A percentile compares a stretch with the other conserved stretches of the same genome.
These are phyloP conservation scores for Lanmaoa pseudosensibilis DNA, from an alignment of 768 basidiomycete species.

Conservation along the genomic window DNA sequence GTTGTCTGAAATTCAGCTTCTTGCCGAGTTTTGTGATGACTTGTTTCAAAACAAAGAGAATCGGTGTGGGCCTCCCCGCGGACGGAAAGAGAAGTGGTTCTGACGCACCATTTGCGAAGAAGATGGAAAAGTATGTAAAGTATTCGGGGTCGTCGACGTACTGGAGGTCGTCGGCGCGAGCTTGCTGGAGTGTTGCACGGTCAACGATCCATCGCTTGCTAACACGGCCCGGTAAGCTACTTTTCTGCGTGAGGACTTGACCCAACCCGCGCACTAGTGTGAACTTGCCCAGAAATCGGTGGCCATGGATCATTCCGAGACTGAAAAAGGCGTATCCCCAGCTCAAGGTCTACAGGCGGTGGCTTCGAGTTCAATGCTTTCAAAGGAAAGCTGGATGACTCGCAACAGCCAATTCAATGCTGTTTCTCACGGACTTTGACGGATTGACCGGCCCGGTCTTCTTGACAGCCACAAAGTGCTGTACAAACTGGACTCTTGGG, in stretches of 20 bases:
- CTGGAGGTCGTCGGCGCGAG: slow-evolving; percentile 74
- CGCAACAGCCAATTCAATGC: background rate
- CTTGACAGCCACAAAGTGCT: background rate
- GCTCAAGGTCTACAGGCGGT: background rate
- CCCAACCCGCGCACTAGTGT: slow-evolving; percentile 61
- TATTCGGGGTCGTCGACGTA: slow-evolving; percentile 79
- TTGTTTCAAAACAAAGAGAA: slow-evolving; percentile 25
- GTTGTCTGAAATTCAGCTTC: slow-evolving; percentile 78
- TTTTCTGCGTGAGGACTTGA: slow-evolving; percentile 5
- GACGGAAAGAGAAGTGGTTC: background rate
- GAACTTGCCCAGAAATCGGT: slow-evolving; percentile 93
- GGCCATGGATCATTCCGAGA: slow-evolving; percentile 51
- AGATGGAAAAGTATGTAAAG: slow-evolving; percentile 81
- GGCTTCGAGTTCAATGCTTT: background rate
- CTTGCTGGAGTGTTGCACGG: slow-evolving; percentile 66
- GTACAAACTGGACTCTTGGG: background rate
- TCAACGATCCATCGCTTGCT: slow-evolving; percentile 94
- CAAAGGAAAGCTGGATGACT: background rate
- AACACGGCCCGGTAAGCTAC: slow-evolving; percentile 21
- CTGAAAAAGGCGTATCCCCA: background rate
- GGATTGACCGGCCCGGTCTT: background rate
- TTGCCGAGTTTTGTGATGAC: slow-evolving; percentile 88
- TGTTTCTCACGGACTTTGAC: background rate
- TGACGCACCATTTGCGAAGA: slow-evolving; percentile 76
- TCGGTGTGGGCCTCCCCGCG: no score